Evolutionary conservation across 139 green algal genomes (phyloP), one percentile per base, ranked within the genome.

Genomic region (Zygnema circumcarinatum): DNA sequence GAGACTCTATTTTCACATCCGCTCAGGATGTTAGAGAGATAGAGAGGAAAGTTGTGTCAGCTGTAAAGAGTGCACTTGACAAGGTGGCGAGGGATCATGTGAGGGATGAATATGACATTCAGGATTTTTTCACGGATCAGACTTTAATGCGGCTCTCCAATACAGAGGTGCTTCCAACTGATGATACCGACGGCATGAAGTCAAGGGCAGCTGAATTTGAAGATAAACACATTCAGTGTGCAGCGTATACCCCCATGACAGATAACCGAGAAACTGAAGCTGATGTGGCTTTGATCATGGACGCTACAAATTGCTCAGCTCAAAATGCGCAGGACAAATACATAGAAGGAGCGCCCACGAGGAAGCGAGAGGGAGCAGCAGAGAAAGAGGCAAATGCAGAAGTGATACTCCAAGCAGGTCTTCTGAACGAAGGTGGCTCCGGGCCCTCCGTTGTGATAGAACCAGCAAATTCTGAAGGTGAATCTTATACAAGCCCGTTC

Each of bases 11-110:
- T 20, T 39, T 88, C 74, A 87, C 74, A 56, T 74, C 36, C 31
- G 42, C 42, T n/a, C 33, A 39, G 83, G 40, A 25, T 20, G 83
- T 41, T 38, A 25, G 33, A 38, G 83, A 87, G 3, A 75, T 88
- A n/a, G 83, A 88, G 41, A 41, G 76, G 83, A 52, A 88, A 47
- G 83, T 88, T 39, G 83, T 88, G 22, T 2, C 40, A n/a, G 83
- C 83, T 54, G 74, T 88, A 2, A 88, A 87, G 83, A 72, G 36
- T 35, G 83, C 74, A 29, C 74, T 88, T 40, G 29, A 54, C 0
- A 54, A 38, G 25, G 38, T 84, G 35, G 76, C 32, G 39, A n/a
- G n/a, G n/a, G n/a, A n/a, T n/a, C 29, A 62, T 78, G 41, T 84
- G 38, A 54, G 76, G 21, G 76, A 54, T 0, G 76, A 76, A 36